A percentile compares a stretch with the other conserved stretches of the same genome.
phyloP scores from a whole-genome alignment of 1,139 yeast genomes.

The Geotrichum citri-aurantii region DNA sequence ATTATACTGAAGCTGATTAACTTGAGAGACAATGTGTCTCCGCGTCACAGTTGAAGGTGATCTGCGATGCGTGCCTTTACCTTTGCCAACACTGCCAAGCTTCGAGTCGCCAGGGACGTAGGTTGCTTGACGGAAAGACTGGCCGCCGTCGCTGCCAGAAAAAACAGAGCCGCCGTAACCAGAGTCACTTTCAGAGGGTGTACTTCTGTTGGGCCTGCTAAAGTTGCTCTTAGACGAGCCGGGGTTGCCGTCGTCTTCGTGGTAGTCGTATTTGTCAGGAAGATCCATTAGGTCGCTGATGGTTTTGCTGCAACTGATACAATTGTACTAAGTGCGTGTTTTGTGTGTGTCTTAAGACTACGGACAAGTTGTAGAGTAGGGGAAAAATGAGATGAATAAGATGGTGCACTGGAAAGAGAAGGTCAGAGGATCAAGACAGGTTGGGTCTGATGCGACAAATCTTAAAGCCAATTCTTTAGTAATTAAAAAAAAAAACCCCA shows the following conservation, averaged over 20 bases:
- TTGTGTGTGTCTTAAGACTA: background rate
- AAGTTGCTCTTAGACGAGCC: constrained; percentile 20
- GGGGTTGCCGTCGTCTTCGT: constrained; percentile 10
- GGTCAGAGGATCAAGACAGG: background rate
- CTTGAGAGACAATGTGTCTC: constrained; percentile 38
- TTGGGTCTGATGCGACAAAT: background rate
- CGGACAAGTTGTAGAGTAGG: background rate
- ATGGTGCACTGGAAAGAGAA: too few relatives aligned
- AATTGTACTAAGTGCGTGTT: background rate
- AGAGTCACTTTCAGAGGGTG: constrained; percentile 21
- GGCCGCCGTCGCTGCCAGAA: constrained; percentile 13
- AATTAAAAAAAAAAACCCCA: too few relatives aligned
- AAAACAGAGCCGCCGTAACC: constrained; percentile 27
- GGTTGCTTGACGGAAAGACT: constrained; percentile 15
- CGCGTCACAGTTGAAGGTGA: constrained; percentile 28
- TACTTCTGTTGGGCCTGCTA: background rate
- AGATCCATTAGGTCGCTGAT: constrained; percentile 1
- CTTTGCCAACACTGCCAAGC: background rate
- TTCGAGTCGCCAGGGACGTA: constrained; percentile 15
- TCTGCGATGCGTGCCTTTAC: constrained; percentile 22
- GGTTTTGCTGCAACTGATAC: constrained; percentile 2
- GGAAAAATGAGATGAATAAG: too few relatives aligned
- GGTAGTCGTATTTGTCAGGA: background rate
- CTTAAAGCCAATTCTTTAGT: background rate
- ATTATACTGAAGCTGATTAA: constrained; percentile 65